Conservation (phyloP, 768 basidiomycete genomes). For the Dentipellis fragilis region DNA sequence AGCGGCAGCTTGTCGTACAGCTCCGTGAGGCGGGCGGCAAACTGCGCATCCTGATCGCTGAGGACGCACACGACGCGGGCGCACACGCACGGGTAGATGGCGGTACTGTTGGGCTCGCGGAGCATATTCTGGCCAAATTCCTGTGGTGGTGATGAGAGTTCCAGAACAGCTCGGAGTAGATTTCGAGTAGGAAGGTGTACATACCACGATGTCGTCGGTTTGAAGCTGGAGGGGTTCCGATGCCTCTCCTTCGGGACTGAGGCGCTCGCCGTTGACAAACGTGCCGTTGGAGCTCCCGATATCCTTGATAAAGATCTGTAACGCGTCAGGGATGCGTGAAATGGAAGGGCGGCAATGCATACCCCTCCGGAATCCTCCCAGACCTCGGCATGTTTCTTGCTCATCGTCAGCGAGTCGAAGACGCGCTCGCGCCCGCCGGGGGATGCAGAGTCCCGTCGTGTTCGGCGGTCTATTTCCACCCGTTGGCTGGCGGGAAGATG, state of each 20-base stretch:
- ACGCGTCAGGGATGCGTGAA: constrained; percentile 12
- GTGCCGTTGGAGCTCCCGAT: constrained; percentile 98
- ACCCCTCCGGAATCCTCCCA: constrained; percentile 92
- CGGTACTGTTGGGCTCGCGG: constrained; percentile 95
- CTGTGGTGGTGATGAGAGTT: constrained; percentile 26
- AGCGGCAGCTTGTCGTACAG: constrained; percentile 33
- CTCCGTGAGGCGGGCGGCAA: constrained; percentile 62
- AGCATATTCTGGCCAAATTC: constrained; percentile 99
- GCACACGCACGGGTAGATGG: constrained; percentile 97
- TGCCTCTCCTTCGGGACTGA: constrained; percentile 82
- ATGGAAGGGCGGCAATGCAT: constrained; percentile 13
- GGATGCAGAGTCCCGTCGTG: constrained; percentile 90
- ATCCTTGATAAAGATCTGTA: constrained; percentile 93
- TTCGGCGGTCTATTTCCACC: constrained; percentile 91
- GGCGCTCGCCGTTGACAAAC: constrained; percentile 92
- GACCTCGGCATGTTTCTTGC: constrained; percentile 94
- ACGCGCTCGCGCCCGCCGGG: constrained; percentile 91
- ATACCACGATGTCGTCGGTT: constrained; percentile 89
- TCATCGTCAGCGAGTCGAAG: constrained; percentile 93
- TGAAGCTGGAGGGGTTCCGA: constrained; percentile 91
- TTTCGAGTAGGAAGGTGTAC: constrained; percentile 22
- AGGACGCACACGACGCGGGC: constrained; percentile 89
- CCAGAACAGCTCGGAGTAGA: constrained; percentile 3
- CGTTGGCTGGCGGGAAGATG: constrained; percentile 57
- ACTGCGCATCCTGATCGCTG: constrained; percentile 72